A percentile compares a stretch with the other conserved stretches of the same genome.
Evolutionary conservation across 352 stramenopile species (phyloP).

Genomic region (Phytophthora nicotianae): DNA sequence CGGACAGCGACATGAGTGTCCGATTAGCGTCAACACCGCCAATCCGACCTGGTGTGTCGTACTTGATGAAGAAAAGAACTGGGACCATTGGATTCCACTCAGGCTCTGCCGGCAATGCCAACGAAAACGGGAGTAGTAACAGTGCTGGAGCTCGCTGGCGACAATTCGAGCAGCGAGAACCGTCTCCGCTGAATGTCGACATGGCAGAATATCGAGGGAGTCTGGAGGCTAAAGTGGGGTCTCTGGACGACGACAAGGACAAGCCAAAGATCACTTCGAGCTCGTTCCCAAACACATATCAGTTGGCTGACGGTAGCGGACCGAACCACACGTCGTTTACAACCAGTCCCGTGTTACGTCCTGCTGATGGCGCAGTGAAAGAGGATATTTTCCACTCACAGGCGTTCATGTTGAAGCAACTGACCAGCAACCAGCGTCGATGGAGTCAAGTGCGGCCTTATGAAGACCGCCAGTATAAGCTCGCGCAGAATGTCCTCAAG

Average conservation of each 20-base stretch:
- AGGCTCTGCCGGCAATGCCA: constrained; percentile 40
- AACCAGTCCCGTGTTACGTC: constrained; percentile 60
- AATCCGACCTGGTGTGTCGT: constrained; percentile 38
- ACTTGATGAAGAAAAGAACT: constrained; percentile 50
- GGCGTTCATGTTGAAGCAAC: constrained; percentile 75
- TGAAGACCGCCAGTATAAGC: constrained; percentile 63
- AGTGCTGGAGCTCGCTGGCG: constrained; percentile 43
- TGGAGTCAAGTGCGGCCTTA: constrained; percentile 95
- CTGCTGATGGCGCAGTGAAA: constrained; percentile 49
- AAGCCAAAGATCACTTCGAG: constrained; percentile 47
- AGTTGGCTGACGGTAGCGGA: constrained; percentile 48
- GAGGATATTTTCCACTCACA: constrained; percentile 81
- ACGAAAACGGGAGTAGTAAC: constrained; percentile 39
- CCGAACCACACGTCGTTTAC: constrained; percentile 52
- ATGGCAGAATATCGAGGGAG: constrained; percentile 38
- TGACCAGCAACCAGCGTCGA: constrained; percentile 93
- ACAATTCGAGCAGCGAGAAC: constrained; percentile 44
- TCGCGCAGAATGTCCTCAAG: constrained; percentile 91
- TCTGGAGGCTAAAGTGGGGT: constrained; percentile 43
- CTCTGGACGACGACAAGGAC: constrained; percentile 44
- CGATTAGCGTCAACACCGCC: constrained; percentile 60
- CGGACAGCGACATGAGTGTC: constrained; percentile 46
- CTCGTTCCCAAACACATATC: constrained; percentile 71
- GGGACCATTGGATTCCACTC: constrained; percentile 42
- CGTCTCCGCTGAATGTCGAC: constrained; percentile 48